Evolutionary conservation across 352 stramenopile genomes (phyloP), one percentile per base, ranked within the genome.

Genomic region (Globisporangium echinulatum): DNA sequence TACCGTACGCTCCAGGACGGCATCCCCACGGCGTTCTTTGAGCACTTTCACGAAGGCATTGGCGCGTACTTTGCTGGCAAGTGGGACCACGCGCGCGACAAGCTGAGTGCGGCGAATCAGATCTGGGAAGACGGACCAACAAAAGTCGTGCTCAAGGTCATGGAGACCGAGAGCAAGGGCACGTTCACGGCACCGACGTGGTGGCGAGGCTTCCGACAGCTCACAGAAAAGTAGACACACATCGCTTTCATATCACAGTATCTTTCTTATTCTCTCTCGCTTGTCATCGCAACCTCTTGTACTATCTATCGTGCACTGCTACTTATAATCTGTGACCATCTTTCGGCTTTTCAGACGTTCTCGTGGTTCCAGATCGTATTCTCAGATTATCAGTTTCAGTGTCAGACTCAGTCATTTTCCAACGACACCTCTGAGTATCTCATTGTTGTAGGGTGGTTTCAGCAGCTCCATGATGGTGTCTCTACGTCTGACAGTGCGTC

Each of bases 41-140:
- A 89, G 19, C 82, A 81, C 17, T 99, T 98, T 59, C 80, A 96
- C 39, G 69, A 93, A 66, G 96, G 96, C 15, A 90, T 97, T n/a
- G 75, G 85, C 11, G 70, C 87, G 8, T 99, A 99, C 62, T 92
- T 99, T 48, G 74, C 78, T 5, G 96, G 96, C 43, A 88, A 98
- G 56, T 99, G 95, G 93, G 75, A 85, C 19, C 49, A 77, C 7
- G 94, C 91, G 38, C 83, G 89, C 44, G 62, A 84, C 38, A 82
- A 85, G 46, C 75, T 99, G 14, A 88, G 85, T 4, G 56, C 72
- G 15, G 93, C 94, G 8, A 95, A 98, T 56, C 93, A 98, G 57
- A 88, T 97, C 48, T 87, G 92, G 82, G 83, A 90, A 54, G 86
- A 93, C 56, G 89, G 83, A 0, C 82, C 82, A 13, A 49, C 43